Percentiles rank a stretch among this genome's conserved stretches.
Evolutionary conservation across 2,329 filamentous ascomycete genomes (phyloP).

Genomic region (Aureobasidium sp.): DNA sequence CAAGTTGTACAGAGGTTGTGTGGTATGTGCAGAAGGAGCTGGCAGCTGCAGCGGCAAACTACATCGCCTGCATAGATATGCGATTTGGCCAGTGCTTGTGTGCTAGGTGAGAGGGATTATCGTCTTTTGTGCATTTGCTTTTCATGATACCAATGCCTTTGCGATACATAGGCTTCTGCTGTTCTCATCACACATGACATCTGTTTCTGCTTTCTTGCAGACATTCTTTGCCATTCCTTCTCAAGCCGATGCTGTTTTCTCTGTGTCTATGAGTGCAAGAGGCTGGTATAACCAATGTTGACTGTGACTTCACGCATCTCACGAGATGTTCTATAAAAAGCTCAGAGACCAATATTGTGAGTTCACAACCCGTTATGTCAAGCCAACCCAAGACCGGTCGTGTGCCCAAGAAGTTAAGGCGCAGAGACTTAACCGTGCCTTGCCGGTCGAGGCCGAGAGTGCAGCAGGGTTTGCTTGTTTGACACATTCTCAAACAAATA

Average conservation of each 20-base stretch:
- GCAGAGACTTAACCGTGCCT: background rate
- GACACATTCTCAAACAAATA: conserved; percentile 13
- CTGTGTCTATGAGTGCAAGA: background rate
- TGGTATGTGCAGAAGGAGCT: conserved; percentile 42
- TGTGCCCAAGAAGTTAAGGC: background rate
- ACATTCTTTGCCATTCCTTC: background rate
- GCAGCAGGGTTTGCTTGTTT: conserved; percentile 11
- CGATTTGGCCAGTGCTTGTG: background rate
- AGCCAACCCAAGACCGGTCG: background rate
- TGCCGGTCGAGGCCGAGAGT: background rate
- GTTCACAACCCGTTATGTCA: background rate
- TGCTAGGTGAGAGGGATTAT: background rate
- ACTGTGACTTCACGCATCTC: background rate
- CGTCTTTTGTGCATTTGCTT: conserved; percentile 4
- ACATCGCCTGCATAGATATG: background rate
- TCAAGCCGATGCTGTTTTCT: background rate
- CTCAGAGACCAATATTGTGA: background rate
- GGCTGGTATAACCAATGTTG: background rate
- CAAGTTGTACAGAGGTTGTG: conserved; percentile 44
- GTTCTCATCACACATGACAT: background rate
- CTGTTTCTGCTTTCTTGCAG: background rate
- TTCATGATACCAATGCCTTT: conserved; percentile 12
- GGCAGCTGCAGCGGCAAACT: conserved; percentile 26
- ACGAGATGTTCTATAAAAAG: background rate
- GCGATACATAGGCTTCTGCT: conserved; percentile 11